Evolutionary conservation across 768 basidiomycete species (phyloP), one percentile per base, ranked within the genome.

Genomic region (Boletus pseudo-olivaceus): DNA sequence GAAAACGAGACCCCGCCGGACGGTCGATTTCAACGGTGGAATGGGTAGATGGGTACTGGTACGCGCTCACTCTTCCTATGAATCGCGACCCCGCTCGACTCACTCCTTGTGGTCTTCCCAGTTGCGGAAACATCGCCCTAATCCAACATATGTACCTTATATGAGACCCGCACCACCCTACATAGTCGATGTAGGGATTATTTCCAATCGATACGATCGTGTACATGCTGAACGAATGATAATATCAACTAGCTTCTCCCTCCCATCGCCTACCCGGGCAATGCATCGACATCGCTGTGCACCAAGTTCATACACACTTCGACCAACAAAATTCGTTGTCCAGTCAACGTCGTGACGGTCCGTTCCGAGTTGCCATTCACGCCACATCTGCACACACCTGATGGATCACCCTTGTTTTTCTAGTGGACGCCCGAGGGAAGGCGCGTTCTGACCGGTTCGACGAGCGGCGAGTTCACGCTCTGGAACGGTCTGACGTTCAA

Each of bases 401-500:
- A 49, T 34, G 23, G n/a, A 48, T 40, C 55, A 9, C 12, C 50
- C 40, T 46, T 47, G 12, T 56, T 37, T 39, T 23, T 55, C 27
- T 58, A 98, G 93, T 99, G 96, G 93, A 98, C 95, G 17, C 97
- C 97, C 1, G 96, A 98, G 74, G 93, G 88, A 51, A 82, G 97
- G 32, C 85, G 97, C 3, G 79, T 98, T 20, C 75, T 98, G 44
- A 98, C 97, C 3, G 97, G 97, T 17, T 95, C 94, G 11, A 93
- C 94, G 20, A 93, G 89, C 57, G 97, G 97, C 43, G 97, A 98
- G 73, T 98, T 99, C 72, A 98, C 96, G 1, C 81, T 98, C 7
- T 98, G 97, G 97, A 99, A 99, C 61, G 96, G 96, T 27, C 79
- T 96, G 23, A 98, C 97, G 0, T 99, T 98, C 84, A 99, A 98